Conservation (phyloP, 2,329 filamentous ascomycete species). For the Microcera coccophila region DNA sequence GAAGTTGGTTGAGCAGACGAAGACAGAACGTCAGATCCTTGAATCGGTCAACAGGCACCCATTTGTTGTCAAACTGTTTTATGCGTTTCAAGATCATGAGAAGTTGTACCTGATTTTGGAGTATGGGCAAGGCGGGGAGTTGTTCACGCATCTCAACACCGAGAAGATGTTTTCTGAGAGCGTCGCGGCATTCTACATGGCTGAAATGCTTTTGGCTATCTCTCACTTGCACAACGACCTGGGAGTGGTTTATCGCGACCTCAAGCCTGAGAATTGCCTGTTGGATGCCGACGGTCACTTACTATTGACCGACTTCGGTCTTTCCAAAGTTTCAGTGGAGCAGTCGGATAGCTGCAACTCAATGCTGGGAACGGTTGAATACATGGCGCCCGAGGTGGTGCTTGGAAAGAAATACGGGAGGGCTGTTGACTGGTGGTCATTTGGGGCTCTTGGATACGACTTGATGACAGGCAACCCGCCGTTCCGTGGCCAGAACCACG, state of each 20-base stretch:
- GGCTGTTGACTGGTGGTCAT: constrained; percentile 97
- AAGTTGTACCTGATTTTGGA: constrained; percentile 97
- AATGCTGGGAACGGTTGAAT: constrained; percentile 91
- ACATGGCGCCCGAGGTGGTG: constrained; percentile 97
- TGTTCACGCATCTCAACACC: constrained; percentile 90
- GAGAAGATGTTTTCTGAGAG: constrained; percentile 94
- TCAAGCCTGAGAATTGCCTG: constrained; percentile 97
- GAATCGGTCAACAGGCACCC: constrained; percentile 96
- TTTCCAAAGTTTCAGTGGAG: constrained; percentile 88
- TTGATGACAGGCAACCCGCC: constrained; percentile 89
- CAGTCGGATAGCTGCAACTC: constrained; percentile 68
- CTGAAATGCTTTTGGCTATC: constrained; percentile 91
- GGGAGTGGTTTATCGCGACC: constrained; percentile 91
- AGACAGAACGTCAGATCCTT: constrained; percentile 90
- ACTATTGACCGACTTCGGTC: constrained; percentile 90
- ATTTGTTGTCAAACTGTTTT: constrained; percentile 96
- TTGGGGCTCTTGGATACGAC: constrained; percentile 88
- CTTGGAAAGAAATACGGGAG: constrained; percentile 83
- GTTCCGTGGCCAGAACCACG: constrained; percentile 84
- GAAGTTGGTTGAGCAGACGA: constrained; percentile 93
- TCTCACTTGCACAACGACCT: constrained; percentile 89
- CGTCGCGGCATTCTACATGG: constrained; percentile 95
- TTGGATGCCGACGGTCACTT: constrained; percentile 88
- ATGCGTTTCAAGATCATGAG: constrained; percentile 96
- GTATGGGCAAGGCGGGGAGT: constrained; percentile 93